phyloP scores from a whole-genome alignment of 1,284 basidiomycete genomes.

The Volvariella volvacea region DNA sequence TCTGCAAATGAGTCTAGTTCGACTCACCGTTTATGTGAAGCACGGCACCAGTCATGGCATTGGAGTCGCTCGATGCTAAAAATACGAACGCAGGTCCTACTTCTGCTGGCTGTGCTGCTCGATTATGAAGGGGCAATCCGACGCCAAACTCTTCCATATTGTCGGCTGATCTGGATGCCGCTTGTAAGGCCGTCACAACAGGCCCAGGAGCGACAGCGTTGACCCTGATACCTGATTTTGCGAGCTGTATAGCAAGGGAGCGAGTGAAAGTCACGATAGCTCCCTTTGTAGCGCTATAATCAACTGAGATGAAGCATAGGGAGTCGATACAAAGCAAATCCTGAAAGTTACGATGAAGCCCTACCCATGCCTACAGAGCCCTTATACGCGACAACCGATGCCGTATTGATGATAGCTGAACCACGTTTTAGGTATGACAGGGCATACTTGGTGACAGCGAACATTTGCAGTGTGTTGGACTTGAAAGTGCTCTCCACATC shows the following conservation, averaged over 20 bases:
- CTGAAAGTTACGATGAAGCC: not conserved
- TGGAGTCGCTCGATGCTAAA: conserved; percentile 33
- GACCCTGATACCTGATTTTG: conserved; percentile 50
- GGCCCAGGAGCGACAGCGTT: conserved; percentile 51
- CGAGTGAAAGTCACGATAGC: conserved; percentile 52
- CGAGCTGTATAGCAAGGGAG: conserved; percentile 48
- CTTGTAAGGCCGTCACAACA: conserved; percentile 48
- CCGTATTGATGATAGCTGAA: conserved; percentile 56
- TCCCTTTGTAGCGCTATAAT: conserved; percentile 55
- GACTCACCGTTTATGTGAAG: not conserved
- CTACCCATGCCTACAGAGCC: conserved; percentile 20
- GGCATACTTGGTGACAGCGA: conserved; percentile 46
- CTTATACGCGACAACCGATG: conserved; percentile 56
- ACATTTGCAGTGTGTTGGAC: conserved; percentile 54
- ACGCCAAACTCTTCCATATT: conserved; percentile 44
- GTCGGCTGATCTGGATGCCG: conserved; percentile 41
- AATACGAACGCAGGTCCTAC: conserved; percentile 44
- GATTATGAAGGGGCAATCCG: conserved; percentile 39
- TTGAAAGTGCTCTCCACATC: conserved; percentile 48
- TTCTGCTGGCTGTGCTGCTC: conserved; percentile 52
- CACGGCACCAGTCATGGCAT: conserved; percentile 24
- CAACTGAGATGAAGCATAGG: conserved; percentile 26
- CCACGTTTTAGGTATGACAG: conserved; percentile 57
- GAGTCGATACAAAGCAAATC: conserved; percentile 9
- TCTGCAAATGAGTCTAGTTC: conserved; percentile 9